phyloP scores from a whole-genome alignment of 257 asterid genomes.

The Solanum virginianum region DNA sequence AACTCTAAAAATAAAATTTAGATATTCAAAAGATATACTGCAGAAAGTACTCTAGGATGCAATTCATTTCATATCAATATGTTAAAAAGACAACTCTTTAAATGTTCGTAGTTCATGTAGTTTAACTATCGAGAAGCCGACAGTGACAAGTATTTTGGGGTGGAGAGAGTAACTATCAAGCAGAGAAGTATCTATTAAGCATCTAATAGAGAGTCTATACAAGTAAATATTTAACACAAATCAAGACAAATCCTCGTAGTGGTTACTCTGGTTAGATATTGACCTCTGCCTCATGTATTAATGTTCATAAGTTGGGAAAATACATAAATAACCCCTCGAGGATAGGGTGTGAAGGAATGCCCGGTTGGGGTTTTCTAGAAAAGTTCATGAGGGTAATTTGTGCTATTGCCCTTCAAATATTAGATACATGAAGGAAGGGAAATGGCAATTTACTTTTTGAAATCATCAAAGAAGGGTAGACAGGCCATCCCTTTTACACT shows the following conservation, averaged over 20 bases:
- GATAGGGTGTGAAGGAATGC: background rate
- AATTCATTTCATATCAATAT: background rate
- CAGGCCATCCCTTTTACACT: background rate
- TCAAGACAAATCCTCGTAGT: background rate
- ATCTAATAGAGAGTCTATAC: background rate
- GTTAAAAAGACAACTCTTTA: background rate
- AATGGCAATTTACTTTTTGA: background rate
- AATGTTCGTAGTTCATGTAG: background rate
- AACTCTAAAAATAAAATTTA: background rate
- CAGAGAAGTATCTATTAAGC: background rate
- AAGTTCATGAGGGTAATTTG: background rate
- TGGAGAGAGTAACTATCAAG: background rate
- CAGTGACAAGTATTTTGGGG: background rate
- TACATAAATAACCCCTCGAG: background rate
- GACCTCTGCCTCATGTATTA: background rate
- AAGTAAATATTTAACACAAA: background rate
- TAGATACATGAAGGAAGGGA: background rate
- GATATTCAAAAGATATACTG: background rate
- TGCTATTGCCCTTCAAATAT: background rate
- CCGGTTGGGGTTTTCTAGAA: background rate
- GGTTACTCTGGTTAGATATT: background rate
- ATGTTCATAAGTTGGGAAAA: background rate
- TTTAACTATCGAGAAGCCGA: background rate
- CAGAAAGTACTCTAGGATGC: background rate
- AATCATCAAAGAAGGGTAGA: background rate